Evolutionary conservation across 345 rosid species (phyloP), one percentile per base, ranked within the genome.

Genomic region (Linum usitatissimum): DNA sequence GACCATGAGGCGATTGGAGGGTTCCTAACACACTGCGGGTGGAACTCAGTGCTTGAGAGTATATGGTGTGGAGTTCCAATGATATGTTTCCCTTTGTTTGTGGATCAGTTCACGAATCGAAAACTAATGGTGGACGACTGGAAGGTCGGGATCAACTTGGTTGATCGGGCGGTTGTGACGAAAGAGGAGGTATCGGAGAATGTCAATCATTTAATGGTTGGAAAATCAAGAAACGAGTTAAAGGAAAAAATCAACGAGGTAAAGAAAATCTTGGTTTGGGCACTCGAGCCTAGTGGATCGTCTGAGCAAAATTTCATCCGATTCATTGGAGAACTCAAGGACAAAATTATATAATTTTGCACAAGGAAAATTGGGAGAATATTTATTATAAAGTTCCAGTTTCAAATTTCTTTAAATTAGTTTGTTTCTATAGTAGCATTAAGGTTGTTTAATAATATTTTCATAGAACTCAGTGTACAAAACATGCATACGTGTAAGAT

Each of bases 91-190:
- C 98, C 95, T 9, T 67, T 88, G 64, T 69, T 77, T 68, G 86
- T 95, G 0, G 98, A 92, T 75, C 95, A 88, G 51, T 91, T 86
- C 60, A 81, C 96, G 8, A 85, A 88, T 58, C 66, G 96, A 70
- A 92, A 85, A 74, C 73, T 88, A 28, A 89, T 74, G 65, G 96
- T 86, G 38, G 89, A 82, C 66, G 93, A 92, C 68, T 92, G 95
- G 96, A 81, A 74, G 68, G 76, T 81, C 8, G 98, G 95, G 62
- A 73, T 84, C 60, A 84, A 87, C 68, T 68, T 92, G 69, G 68
- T 72, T 20, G 71, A 80, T 59, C 56, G 57, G 53, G 71, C 71
- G 69, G 19, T 3, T 1, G 15, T 73, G 59, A 70, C 70, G 9
- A 71, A 65, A 62, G 81, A 74, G 23, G 71, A 83, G 18, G 84